Evolutionary conservation across 371 early-diverging fungal species (phyloP), one percentile per base, ranked within the genome.

Genomic region (Chytridium lagenaria): DNA sequence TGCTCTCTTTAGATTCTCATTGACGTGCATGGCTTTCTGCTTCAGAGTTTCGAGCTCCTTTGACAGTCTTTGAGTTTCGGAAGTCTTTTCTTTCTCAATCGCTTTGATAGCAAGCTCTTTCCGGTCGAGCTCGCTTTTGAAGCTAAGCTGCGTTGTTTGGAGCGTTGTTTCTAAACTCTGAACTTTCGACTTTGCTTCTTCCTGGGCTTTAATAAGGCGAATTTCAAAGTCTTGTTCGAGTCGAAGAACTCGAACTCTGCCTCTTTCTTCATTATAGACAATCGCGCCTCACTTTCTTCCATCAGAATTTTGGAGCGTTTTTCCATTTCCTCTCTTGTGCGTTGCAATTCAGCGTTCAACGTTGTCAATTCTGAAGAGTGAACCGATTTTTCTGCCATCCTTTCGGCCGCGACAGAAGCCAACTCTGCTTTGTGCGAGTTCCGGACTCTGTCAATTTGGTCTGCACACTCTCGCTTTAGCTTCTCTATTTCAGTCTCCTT

Each of bases 1-100:
- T 7, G 69, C 16, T 16, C 61, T 68, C 67, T 79, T 77, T 64
- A 77, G 59, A 37, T 33, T 31, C 52, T 78, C 77, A 30, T 68
- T 64, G 1, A 68, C 59, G 10, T 76, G 52, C 26, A 40, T 30
- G 2, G 72, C 64, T 39, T 68, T 73, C 28, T 67, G 51, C 59
- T 77, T 73, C 3, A 75, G 15, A n/a, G 50, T 15, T 28, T 81
- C 78, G 3, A 76, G 39, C 19, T 75, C 77, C 1, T 22, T 30
- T 2, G 75, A 40, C 1, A 78, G 72, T 23, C 57, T 19, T 37
- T 78, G 77, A 16, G 73, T 69, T 34, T 78, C 71, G 19, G n/a
- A n/a, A 1, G 22, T n/a, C 40, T 59, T 70, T 37, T 76, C 73
- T 23, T 44, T 38, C 34, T 75, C 79, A 15, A 76, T 19, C 2